phyloP scores from a whole-genome alignment of 768 basidiomycete species.

The Auricularia cornea region DNA sequence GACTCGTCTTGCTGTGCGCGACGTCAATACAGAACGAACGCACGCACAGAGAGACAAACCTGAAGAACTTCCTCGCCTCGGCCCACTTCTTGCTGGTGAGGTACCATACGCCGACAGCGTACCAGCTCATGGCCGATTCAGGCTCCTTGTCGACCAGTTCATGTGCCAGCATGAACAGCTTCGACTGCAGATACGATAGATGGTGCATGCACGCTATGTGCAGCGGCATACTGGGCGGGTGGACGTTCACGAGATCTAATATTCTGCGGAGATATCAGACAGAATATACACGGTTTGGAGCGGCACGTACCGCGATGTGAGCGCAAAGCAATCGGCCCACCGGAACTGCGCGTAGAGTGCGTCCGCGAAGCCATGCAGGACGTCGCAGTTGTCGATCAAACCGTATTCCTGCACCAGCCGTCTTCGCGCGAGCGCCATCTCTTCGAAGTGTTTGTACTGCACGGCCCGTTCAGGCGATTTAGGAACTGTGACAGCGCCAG shows the following conservation, averaged over 20 bases:
- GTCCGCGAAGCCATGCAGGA: conserved; percentile 85
- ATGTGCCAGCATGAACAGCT: conserved; percentile 92
- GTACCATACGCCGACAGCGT: conserved; percentile 98
- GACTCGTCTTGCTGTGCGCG: conserved; percentile 71
- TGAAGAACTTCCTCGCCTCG: conserved; percentile 90
- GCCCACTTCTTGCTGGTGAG: conserved; percentile 78
- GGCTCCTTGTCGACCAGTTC: conserved; percentile 93
- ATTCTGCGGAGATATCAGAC: conserved; percentile 47
- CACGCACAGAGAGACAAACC: too few relatives aligned
- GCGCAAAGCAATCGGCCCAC: conserved; percentile 88
- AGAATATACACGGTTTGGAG: too few relatives aligned
- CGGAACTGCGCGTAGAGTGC: conserved; percentile 79
- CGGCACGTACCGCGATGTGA: conserved; percentile 63
- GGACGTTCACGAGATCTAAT: conserved; percentile 72
- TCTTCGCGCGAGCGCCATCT: conserved; percentile 72
- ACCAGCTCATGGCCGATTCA: conserved; percentile 91
- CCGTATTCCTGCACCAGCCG: conserved; percentile 77
- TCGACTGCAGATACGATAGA: conserved; percentile 81
- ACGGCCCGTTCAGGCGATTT: neutral
- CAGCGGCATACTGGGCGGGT: conserved; percentile 82
- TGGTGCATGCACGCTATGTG: conserved; percentile 99
- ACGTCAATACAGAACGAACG: too few relatives aligned
- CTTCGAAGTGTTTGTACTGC: conserved; percentile 66
- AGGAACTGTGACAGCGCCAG: neutral
- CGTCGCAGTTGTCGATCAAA: conserved; percentile 86